Evolutionary conservation across 805 yeast species (phyloP), one percentile per base, ranked within the genome.

Genomic region (Suhomyces sp.): DNA sequence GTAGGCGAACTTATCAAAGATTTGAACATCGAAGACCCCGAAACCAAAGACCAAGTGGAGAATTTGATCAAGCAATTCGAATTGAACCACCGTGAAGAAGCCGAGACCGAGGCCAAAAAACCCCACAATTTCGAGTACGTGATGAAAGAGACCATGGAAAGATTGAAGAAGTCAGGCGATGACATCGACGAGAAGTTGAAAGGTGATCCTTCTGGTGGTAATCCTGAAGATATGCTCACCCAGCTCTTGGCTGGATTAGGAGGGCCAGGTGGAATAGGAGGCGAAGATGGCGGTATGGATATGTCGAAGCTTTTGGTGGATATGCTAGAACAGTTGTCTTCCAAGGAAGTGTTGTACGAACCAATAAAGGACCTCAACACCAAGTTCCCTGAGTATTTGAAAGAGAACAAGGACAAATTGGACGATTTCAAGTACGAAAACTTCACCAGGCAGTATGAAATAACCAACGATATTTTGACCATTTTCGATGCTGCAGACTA

Each of bases 331-430:
- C 93, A 91, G 64, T 78, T 93, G 65, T 82, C 94, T 6, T 83
- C 94, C 4, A 93, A 91, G 63, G 92, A 86, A 52, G 87, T 92
- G 19, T 76, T 93, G 37, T 92, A 89, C 63, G 96, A 87, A 59
- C 97, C 98, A 2, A 78, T 93, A 70, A 87, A 85, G 61, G 96
- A 90, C 54, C 77, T 92, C 65, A 82, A 85, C 57, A 70, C 74
- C 10, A 89, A 88, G 63, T 89, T 84, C 65, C 88, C 90, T 2
- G 78, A 67, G 24, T 93, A 89, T 85, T 75, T 93, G 55, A 68
- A 71, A 44, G 80, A 79, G 46, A 78, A 87, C 56, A 72, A 73
- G 48, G 77, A 73, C 7, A 59, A 62, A 35, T 64, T 83, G 22
- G 50, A 75, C 6, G 71, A 66, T 2, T 81, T 72, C 5, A 85